Base-by-base conservation (phyloP, 331 rosid species). In the Phaseolus coccineus region DNA sequence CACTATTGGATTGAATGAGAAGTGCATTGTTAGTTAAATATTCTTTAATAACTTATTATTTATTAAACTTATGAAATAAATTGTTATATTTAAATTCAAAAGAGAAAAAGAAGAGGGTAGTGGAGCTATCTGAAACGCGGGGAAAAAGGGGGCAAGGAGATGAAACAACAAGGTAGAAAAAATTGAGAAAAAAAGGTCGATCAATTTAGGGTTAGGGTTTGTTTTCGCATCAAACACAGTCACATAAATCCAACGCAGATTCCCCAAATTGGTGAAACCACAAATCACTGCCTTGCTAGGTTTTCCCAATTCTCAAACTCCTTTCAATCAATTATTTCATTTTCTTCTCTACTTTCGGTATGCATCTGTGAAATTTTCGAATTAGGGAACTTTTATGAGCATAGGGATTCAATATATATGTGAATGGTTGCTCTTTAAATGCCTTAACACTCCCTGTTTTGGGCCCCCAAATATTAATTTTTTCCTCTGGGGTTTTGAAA, bases 141-240 rank as follows among this genome's bases (percentile, higher is more conserved):
- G 72, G 73, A 51, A 4, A 59, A 50, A 35, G 25, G 27, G 75
- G 33, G 15, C 58, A 77, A 14, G 47, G 5, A 52, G 37, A 11
- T 12, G 28, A 47, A 28, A 3, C 19, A 28, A 3, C 19, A 62
- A n/a, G 15, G 46, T 50, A 46, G 51, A 44, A 27, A 11, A 59
- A 22, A 61, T 30, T 56, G 25, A 57, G 35, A 47, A 69, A 28
- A 19, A 48, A 50, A 11, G 37, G 50, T 25, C 22, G 72, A 63
- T 71, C 44, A 61, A 62, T 15, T 61, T 73, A 61, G 78, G 46
- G 71, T 73, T 73, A 55, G 78, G 68, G 56, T 78, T 78, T 72
- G 66, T 55, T 22, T n/a, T n/a, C 69, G 25, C 19, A n/a, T 65
- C 52, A 42, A 73, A 30, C 42, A 22, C 51, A 25, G n/a, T 63